Base-by-base conservation (phyloP, 108 stramenopile genomes). In the Cylindrotheca closterium region DNA sequence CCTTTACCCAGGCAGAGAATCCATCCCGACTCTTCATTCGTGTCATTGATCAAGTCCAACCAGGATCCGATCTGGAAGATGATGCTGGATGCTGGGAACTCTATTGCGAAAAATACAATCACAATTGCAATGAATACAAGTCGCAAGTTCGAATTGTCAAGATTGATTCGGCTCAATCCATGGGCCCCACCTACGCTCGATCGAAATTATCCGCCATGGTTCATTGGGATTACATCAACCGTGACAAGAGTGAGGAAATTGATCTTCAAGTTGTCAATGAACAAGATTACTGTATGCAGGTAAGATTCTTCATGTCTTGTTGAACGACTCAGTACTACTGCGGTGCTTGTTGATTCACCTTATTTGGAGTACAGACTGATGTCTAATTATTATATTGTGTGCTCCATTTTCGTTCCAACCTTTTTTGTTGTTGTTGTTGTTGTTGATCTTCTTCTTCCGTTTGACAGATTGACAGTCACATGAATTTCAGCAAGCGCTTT, bases 241-340 rank as follows among this genome's bases (percentile, higher is more conserved):
- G 52, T 29, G 22, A 54, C 51, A 21, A 54, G 19, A 26, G 70
- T 30, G 30, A 37, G 27, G 47, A 48, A 1, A 37, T 70, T 4
- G 75, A 71, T 30, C 67, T 79, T 47, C 28, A 37, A 22, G 51
- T 63, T 0, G 85, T 87, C 61, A 33, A 78, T 70, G 51, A 81
- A 49, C 68, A 89, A 72, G 86, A 96, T 73, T 96, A 86, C 77
- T 98, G 94, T 74, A 82, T 98, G 87, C 80, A 87, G n/a, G n/a
- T n/a, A n/a, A n/a, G n/a, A n/a, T n/a, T n/a, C n/a, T n/a, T n/a
- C n/a, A n/a, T n/a, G n/a, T n/a, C n/a, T n/a, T n/a, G n/a, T n/a
- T n/a, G n/a, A n/a, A n/a, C n/a, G n/a, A n/a, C n/a, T n/a, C n/a
- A n/a, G n/a, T n/a, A n/a, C n/a, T n/a, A n/a, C n/a, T n/a, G n/a